These are phyloP conservation scores for Cladorrhinum sp. DNA, from an alignment of 2,329 filamentous ascomycete species.

Conservation along the genomic window DNA sequence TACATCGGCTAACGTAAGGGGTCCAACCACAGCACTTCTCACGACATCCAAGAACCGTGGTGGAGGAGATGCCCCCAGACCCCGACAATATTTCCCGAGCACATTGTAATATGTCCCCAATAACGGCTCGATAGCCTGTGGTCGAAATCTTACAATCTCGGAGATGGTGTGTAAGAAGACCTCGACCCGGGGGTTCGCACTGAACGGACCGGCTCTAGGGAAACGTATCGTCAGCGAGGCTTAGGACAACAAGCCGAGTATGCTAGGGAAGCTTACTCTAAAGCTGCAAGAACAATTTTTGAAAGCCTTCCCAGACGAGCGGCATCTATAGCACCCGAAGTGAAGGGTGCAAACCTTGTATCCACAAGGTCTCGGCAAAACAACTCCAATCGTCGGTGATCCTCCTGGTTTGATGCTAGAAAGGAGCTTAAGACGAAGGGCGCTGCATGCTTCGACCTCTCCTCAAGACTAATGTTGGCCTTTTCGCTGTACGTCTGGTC, in stretches of 20 bases:
- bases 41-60: slow-evolving; percentile 27
- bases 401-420: slow-evolving; percentile 41
- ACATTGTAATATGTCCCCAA: slow-evolving; percentile 40
- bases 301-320: slow-evolving; percentile 37
- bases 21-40: slow-evolving; percentile 30
- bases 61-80: slow-evolving; percentile 13
- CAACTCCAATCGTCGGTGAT: slow-evolving; percentile 45
- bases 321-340: slow-evolving; percentile 30
- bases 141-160: slow-evolving; percentile 31
- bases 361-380: slow-evolving; percentile 45
- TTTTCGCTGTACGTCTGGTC: slow-evolving; percentile 54
- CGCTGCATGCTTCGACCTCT: slow-evolving; percentile 37
- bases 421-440: slow-evolving; percentile 51
- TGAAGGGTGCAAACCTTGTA: slow-evolving; percentile 36
- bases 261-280: slow-evolving; percentile 30
- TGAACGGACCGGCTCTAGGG: background rate
- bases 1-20: slow-evolving; percentile 25
- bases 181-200: slow-evolving; percentile 18
- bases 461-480: slow-evolving; percentile 33
- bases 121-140: slow-evolving; percentile 30
- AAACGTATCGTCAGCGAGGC: background rate
- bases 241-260: background rate
- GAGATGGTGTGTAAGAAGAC: slow-evolving; percentile 38
- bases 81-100: slow-evolving; percentile 37
- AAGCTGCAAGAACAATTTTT: slow-evolving; percentile 35